Evolutionary conservation across 2,329 filamentous ascomycete genomes (phyloP), one percentile per base, ranked within the genome.

Genomic region (Massarina eburnea): DNA sequence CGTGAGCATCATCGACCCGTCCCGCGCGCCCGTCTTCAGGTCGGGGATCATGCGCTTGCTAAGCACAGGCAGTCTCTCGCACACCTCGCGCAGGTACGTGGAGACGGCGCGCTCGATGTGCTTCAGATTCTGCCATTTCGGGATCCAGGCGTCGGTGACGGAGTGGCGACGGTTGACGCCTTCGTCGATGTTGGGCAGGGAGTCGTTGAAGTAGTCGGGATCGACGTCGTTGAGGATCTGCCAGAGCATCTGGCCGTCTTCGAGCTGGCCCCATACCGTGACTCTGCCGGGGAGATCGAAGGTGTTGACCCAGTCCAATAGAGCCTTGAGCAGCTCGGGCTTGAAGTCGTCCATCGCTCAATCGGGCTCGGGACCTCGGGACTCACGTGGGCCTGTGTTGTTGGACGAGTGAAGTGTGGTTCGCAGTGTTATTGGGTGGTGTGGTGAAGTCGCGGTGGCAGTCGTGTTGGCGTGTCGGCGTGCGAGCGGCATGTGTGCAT

Each of bases 101-200:
- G 73, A 73, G 43, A 77, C 68, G 54, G 72, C 66, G 32, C 74
- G 72, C 56, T 77, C 74, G 52, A 78, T 70, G 51, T 76, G 72
- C 59, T 78, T 78, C 46, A 78, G 58, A 52, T 78, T 78, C 68
- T 78, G 76, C 76, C 76, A 78, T 69, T 72, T 68, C 37, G 73
- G 71, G 39, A 77, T 77, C 76, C 76, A 79, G 50, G 76, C 74
- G 52, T 73, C 72, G 6, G 49, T 40, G 7, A 48, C 41, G 22
- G 64, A 64, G n/a, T 68, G 60, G 37, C 68, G 70, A 39, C 71
- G 67, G 46, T 73, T 64, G 39, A 59, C 55, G 15, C 64, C 64
- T 46, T 77, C 75, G 53, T 68, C 65, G 50, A 67, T 64, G 43
- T 68, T 68, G 17, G 76, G 76, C 9, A 79, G 72, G n/a, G 61